A percentile compares a stretch with the other conserved stretches of the same genome.
These are phyloP conservation scores for Tuber aestivum DNA, from an alignment of 495 filamentous ascomycete genomes.

Conservation along the genomic window DNA sequence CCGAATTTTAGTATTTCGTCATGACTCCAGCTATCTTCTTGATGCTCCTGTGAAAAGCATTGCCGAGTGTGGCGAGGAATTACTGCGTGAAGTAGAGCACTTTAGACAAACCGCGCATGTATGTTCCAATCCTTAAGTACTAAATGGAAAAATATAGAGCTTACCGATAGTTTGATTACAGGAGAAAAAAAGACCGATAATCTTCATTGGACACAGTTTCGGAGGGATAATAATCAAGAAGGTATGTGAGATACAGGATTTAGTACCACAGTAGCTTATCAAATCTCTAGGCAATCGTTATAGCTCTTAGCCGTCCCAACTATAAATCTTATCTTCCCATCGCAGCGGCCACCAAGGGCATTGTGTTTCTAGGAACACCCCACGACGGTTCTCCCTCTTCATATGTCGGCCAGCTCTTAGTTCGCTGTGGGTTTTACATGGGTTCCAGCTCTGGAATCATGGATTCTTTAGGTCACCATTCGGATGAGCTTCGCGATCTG, in stretches of 20 bases:
- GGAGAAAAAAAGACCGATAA: slow-evolving; percentile 25
- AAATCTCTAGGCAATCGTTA: too few species aligned
- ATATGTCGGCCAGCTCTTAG: neutral
- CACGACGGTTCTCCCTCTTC: slow-evolving; percentile 11
- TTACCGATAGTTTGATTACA: slow-evolving; percentile 14
- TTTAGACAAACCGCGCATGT: slow-evolving; percentile 15
- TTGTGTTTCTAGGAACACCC: slow-evolving; percentile 4
- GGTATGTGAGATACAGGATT: slow-evolving; percentile 1
- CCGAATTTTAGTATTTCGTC: slow-evolving; percentile 35
- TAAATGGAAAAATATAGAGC: too few species aligned
- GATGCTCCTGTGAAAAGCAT: slow-evolving; percentile 9
- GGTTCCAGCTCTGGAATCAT: slow-evolving; percentile 13
- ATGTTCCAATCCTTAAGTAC: too few species aligned
- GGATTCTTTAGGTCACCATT: neutral
- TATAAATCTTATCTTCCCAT: too few species aligned
- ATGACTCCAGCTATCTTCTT: slow-evolving; percentile 21
- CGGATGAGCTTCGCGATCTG: neutral
- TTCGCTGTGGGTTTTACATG: slow-evolving; percentile 2
- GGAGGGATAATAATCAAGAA: slow-evolving; percentile 34
- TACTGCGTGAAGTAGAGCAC: slow-evolving; percentile 11
- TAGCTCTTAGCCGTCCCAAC: too few species aligned
- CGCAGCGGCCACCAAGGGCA: too few species aligned
- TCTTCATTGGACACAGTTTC: slow-evolving; percentile 33
- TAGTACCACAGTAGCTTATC: too few species aligned
- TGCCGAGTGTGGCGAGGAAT: slow-evolving; percentile 6